These are phyloP conservation scores for Alternaria metachromatica DNA, from an alignment of 2,329 filamentous ascomycete species.

Conservation along the genomic window DNA sequence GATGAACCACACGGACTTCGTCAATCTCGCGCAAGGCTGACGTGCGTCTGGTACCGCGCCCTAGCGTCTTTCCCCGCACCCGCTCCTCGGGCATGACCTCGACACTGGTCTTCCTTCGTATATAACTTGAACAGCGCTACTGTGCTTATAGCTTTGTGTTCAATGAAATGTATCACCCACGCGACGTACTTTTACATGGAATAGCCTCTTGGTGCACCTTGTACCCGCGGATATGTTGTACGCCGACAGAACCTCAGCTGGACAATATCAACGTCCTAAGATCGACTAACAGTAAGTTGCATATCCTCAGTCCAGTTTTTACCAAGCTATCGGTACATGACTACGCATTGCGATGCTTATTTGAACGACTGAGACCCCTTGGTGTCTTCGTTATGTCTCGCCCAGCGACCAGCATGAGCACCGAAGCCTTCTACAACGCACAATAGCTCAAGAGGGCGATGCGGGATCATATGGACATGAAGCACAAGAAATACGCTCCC, in stretches of 20 bases:
- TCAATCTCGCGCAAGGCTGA: background rate
- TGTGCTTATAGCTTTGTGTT: background rate
- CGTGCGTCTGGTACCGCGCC: background rate
- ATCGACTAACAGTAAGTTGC: background rate
- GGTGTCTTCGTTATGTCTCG: background rate
- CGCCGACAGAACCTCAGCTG: background rate
- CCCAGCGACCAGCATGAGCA: background rate
- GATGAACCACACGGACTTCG: background rate
- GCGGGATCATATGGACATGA: background rate
- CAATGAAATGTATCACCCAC: background rate
- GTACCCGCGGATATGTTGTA: background rate
- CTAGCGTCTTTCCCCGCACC: slow-evolving; percentile 9
- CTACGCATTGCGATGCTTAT: background rate
- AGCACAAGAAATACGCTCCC: background rate
- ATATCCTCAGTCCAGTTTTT: background rate
- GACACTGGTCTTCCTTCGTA: background rate
- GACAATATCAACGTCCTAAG: background rate
- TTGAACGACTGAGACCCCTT: background rate
- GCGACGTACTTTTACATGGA: background rate
- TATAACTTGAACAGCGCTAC: background rate
- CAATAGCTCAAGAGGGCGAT: background rate
- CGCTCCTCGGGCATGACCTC: background rate
- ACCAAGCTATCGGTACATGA: background rate
- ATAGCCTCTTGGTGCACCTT: background rate
- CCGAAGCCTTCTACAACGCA: background rate